These are phyloP conservation scores for Schrenkiella parvula DNA, from an alignment of 345 rosid genomes.

Conservation along the genomic window DNA sequence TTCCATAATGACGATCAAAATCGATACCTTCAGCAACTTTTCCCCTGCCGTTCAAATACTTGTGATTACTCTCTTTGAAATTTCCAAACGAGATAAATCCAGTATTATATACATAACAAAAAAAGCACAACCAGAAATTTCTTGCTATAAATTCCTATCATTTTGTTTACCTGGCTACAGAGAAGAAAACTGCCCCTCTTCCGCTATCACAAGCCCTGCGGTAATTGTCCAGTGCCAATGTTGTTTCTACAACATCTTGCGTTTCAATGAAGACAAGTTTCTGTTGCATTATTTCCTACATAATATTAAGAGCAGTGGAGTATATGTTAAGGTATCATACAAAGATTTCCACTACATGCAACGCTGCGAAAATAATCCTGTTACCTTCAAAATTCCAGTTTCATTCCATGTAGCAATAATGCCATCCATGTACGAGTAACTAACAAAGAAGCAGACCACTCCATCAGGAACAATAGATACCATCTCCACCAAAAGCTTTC, in stretches of 20 bases:
- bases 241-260: constrained; percentile 97
- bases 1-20: constrained; percentile 98
- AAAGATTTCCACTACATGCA: background rate
- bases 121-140: constrained; percentile 7
- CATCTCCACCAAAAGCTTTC: constrained; percentile 96
- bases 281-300: constrained; percentile 92
- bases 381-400: constrained; percentile 81
- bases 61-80: background rate
- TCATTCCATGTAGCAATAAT: constrained; percentile 91
- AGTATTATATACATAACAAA: background rate
- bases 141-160: background rate
- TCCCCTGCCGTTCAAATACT: constrained; percentile 54
- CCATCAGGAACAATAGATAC: constrained; percentile 97
- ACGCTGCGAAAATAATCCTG: background rate
- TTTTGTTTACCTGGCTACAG: constrained; percentile 85
- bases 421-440: constrained; percentile 99
- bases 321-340: background rate
- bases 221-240: constrained; percentile 91
- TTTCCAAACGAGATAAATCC: background rate
- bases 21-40: constrained; percentile 99
- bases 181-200: constrained; percentile 96
- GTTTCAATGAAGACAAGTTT: constrained; percentile 98
- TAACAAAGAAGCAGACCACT: constrained; percentile 93
- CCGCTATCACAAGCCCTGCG: constrained; percentile 98
- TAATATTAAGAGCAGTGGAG: constrained; percentile 16